Conservation (phyloP, 1,284 basidiomycete species). For the Ganoderma lucidum region DNA sequence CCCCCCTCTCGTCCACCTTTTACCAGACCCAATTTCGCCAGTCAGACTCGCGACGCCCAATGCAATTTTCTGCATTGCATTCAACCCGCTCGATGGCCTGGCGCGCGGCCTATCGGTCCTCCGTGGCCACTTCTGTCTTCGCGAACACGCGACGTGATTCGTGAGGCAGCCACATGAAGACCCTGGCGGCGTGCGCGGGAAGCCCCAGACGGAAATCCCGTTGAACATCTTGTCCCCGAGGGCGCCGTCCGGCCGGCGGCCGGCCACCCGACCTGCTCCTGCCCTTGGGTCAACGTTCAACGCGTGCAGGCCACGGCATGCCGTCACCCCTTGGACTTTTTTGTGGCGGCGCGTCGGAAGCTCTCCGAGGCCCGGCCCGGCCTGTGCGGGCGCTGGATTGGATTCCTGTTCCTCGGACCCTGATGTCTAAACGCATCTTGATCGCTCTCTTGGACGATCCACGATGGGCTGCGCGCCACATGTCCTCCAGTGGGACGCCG, state of each 20-base stretch:
- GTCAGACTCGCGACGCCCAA: slow-evolving; percentile 8
- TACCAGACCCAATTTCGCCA: not conserved
- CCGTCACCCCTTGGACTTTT: not conserved
- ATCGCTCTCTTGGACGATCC: not conserved
- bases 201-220: slow-evolving; percentile 9
- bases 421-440: slow-evolving; percentile 1
- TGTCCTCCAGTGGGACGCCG: slow-evolving; percentile 8
- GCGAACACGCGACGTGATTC: slow-evolving; percentile 25
- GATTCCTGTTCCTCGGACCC: not conserved
- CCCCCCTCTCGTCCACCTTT: slow-evolving; percentile 10
- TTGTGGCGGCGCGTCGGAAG: slow-evolving; percentile 2
- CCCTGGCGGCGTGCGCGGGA: slow-evolving; percentile 5
- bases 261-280: not conserved
- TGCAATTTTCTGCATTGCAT: slow-evolving; percentile 16
- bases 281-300: not conserved
- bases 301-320: not conserved
- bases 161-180: slow-evolving; percentile 15
- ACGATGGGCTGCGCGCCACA: slow-evolving; percentile 7
- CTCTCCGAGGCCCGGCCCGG: slow-evolving; percentile 10
- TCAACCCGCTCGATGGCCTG: not conserved
- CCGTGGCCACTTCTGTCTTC: slow-evolving; percentile 4
- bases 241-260: not conserved
- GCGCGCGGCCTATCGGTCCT: slow-evolving; percentile 9
- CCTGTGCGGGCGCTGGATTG: not conserved
- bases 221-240: not conserved